Base-by-base conservation (phyloP, 176 grass and related monocot species). In the Pontederia crassipes region DNA sequence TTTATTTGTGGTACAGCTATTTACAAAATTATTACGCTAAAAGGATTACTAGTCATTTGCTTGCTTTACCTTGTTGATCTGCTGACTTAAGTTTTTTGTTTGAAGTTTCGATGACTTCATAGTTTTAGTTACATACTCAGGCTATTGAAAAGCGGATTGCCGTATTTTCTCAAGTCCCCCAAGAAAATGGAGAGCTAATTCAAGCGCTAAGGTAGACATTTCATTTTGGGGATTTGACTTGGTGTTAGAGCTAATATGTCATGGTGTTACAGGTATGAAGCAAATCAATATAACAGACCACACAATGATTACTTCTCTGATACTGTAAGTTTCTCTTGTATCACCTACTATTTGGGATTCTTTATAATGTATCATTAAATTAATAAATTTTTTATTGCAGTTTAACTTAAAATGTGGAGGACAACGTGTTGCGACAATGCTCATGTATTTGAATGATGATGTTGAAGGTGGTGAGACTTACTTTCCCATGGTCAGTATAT, bases 251-350 rank as follows among this genome's bases (percentile, higher is more conserved):
- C 11, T 24, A 68, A 68, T 68, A 12, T n/a, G 45, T 27, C 9
- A 4, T 68, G 14, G 17, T 45, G 20, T 68, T 82, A 48, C 69
- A 95, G 91, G 74, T 95, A 95, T 74, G 82, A 85, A 82, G 7
- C 71, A 67, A 90, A 66, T 52, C 86, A 90, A 59, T 87, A 84
- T 72, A 90, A 95, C 67, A 80, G 72, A 54, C 69, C 83, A 18
- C 91, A 95, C 82, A 77, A 84, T 87, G 91, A 95, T 90, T 95
- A 82, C 72, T 90, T 95, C 76, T 67, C 80, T 65, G 91, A 95
- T 59, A 81, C 75, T 80, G 91, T 95, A 90, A 90, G 79, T 73
- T 70, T 78, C 46, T 17, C 67, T 51, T 49, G 12, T 70, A 1
- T 67, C 69, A 48, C 49, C 47, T 50, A 28, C 28, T 15, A 27